phyloP scores from a whole-genome alignment of 2,329 filamentous ascomycete species.

The Hymenoscyphus albidus region DNA sequence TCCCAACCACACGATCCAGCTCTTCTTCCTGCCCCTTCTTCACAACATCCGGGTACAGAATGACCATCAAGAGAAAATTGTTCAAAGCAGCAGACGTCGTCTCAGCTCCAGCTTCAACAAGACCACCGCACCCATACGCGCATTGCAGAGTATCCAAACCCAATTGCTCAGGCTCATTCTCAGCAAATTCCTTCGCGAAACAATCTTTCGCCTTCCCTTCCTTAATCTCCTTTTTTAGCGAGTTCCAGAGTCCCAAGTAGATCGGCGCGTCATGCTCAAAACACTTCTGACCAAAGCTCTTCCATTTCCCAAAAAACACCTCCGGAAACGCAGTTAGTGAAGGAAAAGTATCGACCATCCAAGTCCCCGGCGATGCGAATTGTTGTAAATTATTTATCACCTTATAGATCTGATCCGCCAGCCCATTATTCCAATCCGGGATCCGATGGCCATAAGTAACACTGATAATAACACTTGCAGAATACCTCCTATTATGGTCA shows the following conservation, averaged over 20 bases:
- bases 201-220: slow-evolving; percentile 38
- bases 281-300: slow-evolving; percentile 16
- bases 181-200: slow-evolving; percentile 43
- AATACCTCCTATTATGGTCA: slow-evolving; percentile 40
- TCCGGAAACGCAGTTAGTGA: slow-evolving; percentile 30
- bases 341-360: slow-evolving; percentile 37
- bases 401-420: slow-evolving; percentile 35
- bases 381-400: slow-evolving; percentile 37
- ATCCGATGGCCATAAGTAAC: slow-evolving; percentile 40
- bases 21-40: slow-evolving; percentile 39
- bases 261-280: slow-evolving; percentile 23
- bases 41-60: slow-evolving; percentile 37
- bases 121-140: slow-evolving; percentile 43
- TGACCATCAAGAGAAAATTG: slow-evolving; percentile 37
- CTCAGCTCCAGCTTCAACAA: slow-evolving; percentile 40
- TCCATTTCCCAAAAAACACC: slow-evolving; percentile 27
- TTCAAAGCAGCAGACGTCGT: slow-evolving; percentile 33
- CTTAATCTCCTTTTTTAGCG: slow-evolving; percentile 34
- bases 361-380: slow-evolving; percentile 39
- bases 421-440: slow-evolving; percentile 36
- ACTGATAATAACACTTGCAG: slow-evolving; percentile 41
- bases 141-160: slow-evolving; percentile 43
- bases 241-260: slow-evolving; percentile 37
- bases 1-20: slow-evolving; percentile 39
- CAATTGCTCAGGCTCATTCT: slow-evolving; percentile 38